Evolutionary conservation across 2,329 filamentous ascomycete species (phyloP).

Genomic region (Trichophyton simii): DNA sequence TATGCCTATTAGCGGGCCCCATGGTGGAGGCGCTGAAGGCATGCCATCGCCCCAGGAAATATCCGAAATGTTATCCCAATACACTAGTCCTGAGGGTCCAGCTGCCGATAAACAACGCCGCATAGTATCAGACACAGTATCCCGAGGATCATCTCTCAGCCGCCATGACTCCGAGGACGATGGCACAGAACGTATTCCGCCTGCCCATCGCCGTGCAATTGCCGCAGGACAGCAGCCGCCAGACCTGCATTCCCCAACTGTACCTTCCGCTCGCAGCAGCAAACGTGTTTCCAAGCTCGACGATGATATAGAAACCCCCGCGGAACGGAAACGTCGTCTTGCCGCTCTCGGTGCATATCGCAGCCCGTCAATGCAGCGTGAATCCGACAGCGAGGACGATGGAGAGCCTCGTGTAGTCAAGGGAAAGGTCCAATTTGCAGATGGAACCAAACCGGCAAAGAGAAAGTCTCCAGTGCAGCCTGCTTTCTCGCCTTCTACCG

Average conservation of each 20-base stretch:
- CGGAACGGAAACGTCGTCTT: conserved; percentile 35
- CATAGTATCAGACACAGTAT: conserved; percentile 14
- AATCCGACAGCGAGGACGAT: conserved; percentile 20
- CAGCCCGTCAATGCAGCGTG: conserved; percentile 11
- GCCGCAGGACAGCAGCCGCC: neutral
- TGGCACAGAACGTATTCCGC: conserved; percentile 32
- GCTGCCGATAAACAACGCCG: conserved; percentile 30
- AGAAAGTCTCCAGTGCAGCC: conserved; percentile 12
- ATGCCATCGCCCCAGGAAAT: conserved; percentile 24
- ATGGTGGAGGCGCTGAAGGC: conserved; percentile 15
- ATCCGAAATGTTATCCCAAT: conserved; percentile 26
- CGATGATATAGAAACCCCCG: conserved; percentile 27
- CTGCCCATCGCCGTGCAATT: conserved; percentile 18
- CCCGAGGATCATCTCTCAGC: conserved; percentile 1
- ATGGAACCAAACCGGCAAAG: conserved; percentile 20
- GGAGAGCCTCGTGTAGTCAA: conserved; percentile 15
- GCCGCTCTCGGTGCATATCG: conserved; percentile 28
- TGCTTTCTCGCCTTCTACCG: neutral
- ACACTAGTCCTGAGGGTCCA: conserved; percentile 21
- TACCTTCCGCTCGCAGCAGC: neutral
- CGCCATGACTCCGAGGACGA: conserved; percentile 31
- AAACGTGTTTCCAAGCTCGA: conserved; percentile 19
- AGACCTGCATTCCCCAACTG: neutral
- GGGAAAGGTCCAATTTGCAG: conserved; percentile 25
- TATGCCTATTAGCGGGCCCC: conserved; percentile 15